phyloP scores from a whole-genome alignment of 495 filamentous ascomycete genomes.

The Hamigera avellanea region DNA sequence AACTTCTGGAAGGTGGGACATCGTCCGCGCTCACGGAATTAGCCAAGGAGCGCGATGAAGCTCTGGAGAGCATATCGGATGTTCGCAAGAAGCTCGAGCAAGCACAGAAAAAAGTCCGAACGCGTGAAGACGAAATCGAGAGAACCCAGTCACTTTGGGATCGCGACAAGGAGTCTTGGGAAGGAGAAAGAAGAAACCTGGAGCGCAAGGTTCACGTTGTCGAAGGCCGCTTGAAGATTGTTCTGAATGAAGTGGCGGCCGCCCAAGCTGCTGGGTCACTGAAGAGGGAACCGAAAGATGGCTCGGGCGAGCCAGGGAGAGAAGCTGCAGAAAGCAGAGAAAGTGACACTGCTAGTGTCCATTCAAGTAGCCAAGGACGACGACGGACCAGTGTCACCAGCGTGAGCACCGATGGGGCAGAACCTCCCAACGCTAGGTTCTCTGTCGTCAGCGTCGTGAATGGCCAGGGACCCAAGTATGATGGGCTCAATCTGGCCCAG shows the following conservation, averaged over 20 bases:
- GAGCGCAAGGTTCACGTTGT: constrained; percentile 80
- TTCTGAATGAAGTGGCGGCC: constrained; percentile 74
- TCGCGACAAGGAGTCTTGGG: constrained; percentile 71
- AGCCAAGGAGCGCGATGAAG: constrained; percentile 76
- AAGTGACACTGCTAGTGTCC: constrained; percentile 69
- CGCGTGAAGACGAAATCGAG: constrained; percentile 73
- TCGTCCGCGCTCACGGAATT: constrained; percentile 73
- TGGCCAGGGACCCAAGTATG: constrained; percentile 41
- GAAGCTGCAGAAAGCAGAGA: constrained; percentile 27
- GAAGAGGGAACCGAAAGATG: constrained; percentile 12
- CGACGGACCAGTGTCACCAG: constrained; percentile 45
- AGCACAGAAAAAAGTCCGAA: constrained; percentile 63
- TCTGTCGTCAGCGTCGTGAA: constrained; percentile 49
- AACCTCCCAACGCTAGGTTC: constrained; percentile 40
- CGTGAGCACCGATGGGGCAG: constrained; percentile 48
- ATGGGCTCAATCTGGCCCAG: constrained; percentile 72
- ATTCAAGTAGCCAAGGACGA: constrained; percentile 56
- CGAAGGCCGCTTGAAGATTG: constrained; percentile 70
- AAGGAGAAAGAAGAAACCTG: constrained; percentile 63
- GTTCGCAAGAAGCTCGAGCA: constrained; percentile 68
- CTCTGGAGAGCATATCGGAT: constrained; percentile 61
- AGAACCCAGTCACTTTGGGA: constrained; percentile 66
- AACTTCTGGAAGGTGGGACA: constrained; percentile 76
- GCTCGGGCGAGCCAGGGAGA: constrained; percentile 13
- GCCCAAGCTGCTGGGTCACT: constrained; percentile 45